Evolutionary conservation across 345 rosid genomes (phyloP).

Genomic region (Arabis hirsuta): DNA sequence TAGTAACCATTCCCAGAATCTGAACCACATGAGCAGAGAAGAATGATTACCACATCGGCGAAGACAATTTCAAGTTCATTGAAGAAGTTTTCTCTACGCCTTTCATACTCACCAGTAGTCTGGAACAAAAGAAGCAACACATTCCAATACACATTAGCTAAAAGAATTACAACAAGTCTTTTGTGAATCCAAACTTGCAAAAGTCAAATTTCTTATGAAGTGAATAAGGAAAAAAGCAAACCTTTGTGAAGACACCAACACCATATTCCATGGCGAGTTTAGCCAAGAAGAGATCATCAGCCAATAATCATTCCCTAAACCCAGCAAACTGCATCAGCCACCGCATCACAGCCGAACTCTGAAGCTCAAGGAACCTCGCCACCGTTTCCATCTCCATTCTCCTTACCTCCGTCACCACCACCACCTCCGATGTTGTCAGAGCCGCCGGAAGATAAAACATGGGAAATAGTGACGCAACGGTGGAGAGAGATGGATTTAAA

Average conservation of each 20-base stretch:
- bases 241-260: constrained; percentile 96
- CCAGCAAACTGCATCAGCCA: constrained; percentile 91
- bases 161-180: too few species aligned
- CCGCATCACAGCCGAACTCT: constrained; percentile 61
- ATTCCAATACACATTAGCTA: constrained; percentile 1
- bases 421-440: constrained; percentile 36
- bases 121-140: constrained; percentile 36
- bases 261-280: constrained; percentile 87
- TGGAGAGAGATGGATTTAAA: constrained; percentile 37
- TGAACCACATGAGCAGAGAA: not conserved
- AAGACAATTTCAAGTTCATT: constrained; percentile 93
- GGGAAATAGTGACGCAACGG: constrained; percentile 35
- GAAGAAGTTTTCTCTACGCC: constrained; percentile 92
- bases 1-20: not conserved
- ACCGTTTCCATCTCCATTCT: constrained; percentile 35
- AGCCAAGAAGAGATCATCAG: constrained; percentile 93
- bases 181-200: constrained; percentile 18
- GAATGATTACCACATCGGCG: constrained; percentile 84
- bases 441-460: constrained; percentile 51
- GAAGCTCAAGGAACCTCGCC: constrained; percentile 71
- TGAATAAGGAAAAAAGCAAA: constrained; percentile 33
- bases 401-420: constrained; percentile 43
- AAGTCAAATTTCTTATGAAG: too few species aligned
- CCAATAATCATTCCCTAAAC: constrained; percentile 85
- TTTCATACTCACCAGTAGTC: constrained; percentile 96